Percentiles rank a stretch among this genome's conserved stretches.
phyloP scores from a whole-genome alignment of 495 filamentous ascomycete species.

The Hypoxylon lenormandii region DNA sequence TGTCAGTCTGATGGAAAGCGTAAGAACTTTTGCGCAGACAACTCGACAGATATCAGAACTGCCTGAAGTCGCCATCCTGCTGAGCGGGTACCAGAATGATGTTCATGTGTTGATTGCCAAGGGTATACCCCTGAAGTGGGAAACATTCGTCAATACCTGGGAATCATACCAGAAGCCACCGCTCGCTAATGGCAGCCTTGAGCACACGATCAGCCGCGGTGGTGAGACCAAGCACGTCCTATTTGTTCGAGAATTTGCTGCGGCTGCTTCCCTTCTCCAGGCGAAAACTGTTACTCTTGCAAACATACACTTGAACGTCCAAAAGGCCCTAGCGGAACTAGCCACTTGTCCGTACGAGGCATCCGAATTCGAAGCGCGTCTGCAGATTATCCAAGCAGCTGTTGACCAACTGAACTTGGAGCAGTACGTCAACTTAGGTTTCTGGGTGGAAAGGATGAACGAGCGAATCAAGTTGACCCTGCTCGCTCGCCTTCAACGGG shows the following conservation, averaged over 20 bases:
- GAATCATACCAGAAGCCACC: conserved; percentile 84
- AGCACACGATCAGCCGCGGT: conserved; percentile 66
- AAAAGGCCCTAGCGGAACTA: conserved; percentile 84
- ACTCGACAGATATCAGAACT: conserved; percentile 82
- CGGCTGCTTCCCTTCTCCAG: conserved; percentile 84
- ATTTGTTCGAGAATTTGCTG: conserved; percentile 92
- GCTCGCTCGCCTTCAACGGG: conserved; percentile 78
- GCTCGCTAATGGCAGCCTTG: conserved; percentile 70
- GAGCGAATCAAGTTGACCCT: conserved; percentile 81
- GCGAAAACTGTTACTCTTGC: conserved; percentile 81
- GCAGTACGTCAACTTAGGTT: conserved; percentile 88
- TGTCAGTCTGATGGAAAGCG: conserved; percentile 97
- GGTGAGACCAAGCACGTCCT: conserved; percentile 93
- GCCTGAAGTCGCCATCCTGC: conserved; percentile 83
- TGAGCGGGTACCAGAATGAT: conserved; percentile 91
- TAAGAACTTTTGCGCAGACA: conserved; percentile 88
- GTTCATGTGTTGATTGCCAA: conserved; percentile 82
- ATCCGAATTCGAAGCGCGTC: conserved; percentile 77
- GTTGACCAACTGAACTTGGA: conserved; percentile 97
- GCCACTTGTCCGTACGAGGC: conserved; percentile 84
- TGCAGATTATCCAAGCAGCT: conserved; percentile 84
- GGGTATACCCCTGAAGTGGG: conserved; percentile 91
- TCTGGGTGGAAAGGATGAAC: conserved; percentile 90
- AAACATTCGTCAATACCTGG: conserved; percentile 96
- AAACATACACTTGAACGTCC: conserved; percentile 82